Evolutionary conservation across 169 alveolate genomes (phyloP).

Genomic region (Eimeria mitis): DNA sequence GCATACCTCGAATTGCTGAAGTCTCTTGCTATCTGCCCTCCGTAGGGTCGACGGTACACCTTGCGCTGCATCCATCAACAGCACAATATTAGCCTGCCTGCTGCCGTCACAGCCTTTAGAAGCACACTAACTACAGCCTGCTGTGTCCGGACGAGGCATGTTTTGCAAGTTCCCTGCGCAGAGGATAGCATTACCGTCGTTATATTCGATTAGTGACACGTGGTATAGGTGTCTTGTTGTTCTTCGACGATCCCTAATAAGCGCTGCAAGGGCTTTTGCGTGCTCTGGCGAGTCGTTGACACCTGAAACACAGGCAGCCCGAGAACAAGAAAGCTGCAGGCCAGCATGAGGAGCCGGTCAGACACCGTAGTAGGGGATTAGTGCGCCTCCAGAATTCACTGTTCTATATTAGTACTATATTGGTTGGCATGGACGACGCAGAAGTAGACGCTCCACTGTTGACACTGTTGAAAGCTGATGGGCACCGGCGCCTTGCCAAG

Average conservation of each 20-base stretch:
- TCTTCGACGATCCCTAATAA: slow-evolving; percentile 43
- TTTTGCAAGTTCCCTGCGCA: background rate
- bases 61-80: slow-evolving; percentile 16
- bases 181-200: background rate
- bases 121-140: background rate
- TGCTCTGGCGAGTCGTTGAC: slow-evolving; percentile 39
- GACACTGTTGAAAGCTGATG: background rate
- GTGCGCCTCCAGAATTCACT: background rate
- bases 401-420: no score
- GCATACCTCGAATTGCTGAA: slow-evolving; percentile 63
- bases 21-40: slow-evolving; percentile 38
- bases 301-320: slow-evolving; percentile 36
- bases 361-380: background rate
- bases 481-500: background rate
- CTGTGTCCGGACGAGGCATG: background rate
- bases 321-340: slow-evolving; percentile 86
- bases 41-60: slow-evolving; percentile 42
- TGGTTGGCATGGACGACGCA: background rate
- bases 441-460: background rate
- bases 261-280: slow-evolving; percentile 70
- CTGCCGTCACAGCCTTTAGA: background rate
- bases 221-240: slow-evolving; percentile 51
- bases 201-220: slow-evolving; percentile 48
- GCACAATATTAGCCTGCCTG: background rate
- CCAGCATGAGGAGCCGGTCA: background rate